These are phyloP conservation scores for Lenzites betulinus DNA, from an alignment of 768 basidiomycete genomes.

Conservation along the genomic window DNA sequence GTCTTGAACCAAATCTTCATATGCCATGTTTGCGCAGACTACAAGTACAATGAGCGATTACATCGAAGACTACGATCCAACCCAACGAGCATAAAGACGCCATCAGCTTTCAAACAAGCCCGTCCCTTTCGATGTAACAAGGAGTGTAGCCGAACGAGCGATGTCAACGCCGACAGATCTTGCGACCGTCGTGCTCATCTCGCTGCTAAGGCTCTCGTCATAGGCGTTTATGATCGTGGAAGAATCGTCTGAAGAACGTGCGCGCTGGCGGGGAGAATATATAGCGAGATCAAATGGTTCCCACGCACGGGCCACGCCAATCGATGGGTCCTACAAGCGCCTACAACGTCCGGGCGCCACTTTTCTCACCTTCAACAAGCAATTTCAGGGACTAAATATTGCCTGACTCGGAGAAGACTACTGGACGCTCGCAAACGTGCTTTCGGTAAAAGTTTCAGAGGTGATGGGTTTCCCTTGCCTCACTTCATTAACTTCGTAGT, in stretches of 20 bases:
- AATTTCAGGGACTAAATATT: no score
- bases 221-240: constrained; percentile 33
- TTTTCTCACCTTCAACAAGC: not conserved
- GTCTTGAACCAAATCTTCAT: no score
- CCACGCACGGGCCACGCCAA: constrained; percentile 14
- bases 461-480: no score
- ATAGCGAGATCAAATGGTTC: not conserved
- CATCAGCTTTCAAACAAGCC: constrained; percentile 53
- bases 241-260: constrained; percentile 24
- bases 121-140: constrained; percentile 66
- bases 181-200: constrained; percentile 51
- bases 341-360: not conserved
- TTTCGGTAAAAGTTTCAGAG: no score
- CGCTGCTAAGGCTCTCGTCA: constrained; percentile 60
- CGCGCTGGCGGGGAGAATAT: not conserved
- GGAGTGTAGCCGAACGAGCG: constrained; percentile 63
- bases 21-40: no score
- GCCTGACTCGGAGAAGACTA: no score
- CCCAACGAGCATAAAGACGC: constrained; percentile 36
- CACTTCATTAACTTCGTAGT: no score
- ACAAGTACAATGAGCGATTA: no score
- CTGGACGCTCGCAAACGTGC: no score
- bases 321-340: not conserved
- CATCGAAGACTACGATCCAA: no score
- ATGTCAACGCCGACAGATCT: constrained; percentile 54